Percentiles rank a stretch among this genome's conserved stretches.
Conservation (phyloP, 1,284 basidiomycete species). For the Cystobasidiaceae sp. region DNA sequence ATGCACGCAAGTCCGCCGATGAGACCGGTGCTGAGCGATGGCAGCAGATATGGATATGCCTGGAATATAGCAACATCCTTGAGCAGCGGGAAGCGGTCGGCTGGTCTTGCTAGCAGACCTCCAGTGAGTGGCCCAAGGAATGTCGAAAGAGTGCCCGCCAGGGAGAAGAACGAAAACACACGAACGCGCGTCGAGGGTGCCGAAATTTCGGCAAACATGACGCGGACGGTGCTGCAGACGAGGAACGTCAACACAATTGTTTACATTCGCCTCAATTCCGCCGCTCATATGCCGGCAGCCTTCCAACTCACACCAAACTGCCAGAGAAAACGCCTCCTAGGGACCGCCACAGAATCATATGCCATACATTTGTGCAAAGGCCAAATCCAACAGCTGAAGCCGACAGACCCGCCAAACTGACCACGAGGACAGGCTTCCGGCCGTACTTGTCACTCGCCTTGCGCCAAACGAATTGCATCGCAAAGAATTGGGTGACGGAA, state of each 20-base stretch:
- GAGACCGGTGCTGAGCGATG: not conserved
- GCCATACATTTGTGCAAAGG: not conserved
- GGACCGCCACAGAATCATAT: not conserved
- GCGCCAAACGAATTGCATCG: not conserved
- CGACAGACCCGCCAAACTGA: not conserved
- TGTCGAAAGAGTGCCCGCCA: not conserved
- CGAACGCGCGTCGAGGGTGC: not conserved
- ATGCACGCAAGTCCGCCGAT: not conserved
- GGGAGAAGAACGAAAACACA: not conserved
- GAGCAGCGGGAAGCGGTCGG: not conserved
- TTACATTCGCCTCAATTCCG: too few species aligned
- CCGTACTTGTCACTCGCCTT: not conserved
- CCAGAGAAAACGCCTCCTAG: conserved; percentile 1
- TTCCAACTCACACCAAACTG: not conserved
- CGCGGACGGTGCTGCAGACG: conserved; percentile 3
- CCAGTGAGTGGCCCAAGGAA: not conserved
- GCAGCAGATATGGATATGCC: conserved; percentile 4
- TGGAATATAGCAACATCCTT: not conserved
- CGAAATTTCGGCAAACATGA: conserved; percentile 5
- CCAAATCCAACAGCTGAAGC: not conserved
- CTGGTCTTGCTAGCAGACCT: conserved; percentile 1
- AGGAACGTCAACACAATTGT: too few species aligned
- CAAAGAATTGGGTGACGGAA: not conserved
- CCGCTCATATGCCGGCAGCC: too few species aligned
- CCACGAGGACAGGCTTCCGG: not conserved